These are phyloP conservation scores for Rosa lucieae DNA, from an alignment of 306 rosid species.

Conservation along the genomic window DNA sequence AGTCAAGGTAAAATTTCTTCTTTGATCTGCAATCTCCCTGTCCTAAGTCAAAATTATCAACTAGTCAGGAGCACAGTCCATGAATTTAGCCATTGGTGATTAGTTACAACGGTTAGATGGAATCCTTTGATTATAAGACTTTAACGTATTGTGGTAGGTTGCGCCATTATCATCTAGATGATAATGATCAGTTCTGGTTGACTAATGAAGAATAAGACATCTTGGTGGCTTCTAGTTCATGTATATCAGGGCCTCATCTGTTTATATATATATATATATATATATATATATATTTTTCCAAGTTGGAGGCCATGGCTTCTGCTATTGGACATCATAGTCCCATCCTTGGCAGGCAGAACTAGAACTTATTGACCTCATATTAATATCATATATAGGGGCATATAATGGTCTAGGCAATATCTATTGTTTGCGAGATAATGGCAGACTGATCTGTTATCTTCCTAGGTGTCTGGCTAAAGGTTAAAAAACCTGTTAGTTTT, in stretches of 20 bases:
- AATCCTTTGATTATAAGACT: not conserved
- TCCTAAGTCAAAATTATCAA: not conserved
- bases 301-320: not conserved
- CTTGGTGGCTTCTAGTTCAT: not conserved
- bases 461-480: not conserved
- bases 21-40: not conserved
- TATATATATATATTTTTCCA: too few species aligned
- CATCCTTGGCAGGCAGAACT: not conserved
- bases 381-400: not conserved
- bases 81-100: not conserved
- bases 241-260: not conserved
- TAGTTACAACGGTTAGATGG: not conserved
- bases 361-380: not conserved
- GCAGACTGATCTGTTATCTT: not conserved
- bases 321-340: not conserved
- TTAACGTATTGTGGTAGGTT: not conserved
- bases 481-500: not conserved
- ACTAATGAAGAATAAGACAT: not conserved
- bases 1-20: slow-evolving; percentile 64
- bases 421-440: not conserved
- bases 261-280: not conserved
- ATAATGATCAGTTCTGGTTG: not conserved
- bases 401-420: not conserved
- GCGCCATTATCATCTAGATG: not conserved
- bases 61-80: not conserved